Percentiles rank a stretch among this genome's conserved stretches.
phyloP scores from a whole-genome alignment of 129 eudicot species.

The Artemisia annua region DNA sequence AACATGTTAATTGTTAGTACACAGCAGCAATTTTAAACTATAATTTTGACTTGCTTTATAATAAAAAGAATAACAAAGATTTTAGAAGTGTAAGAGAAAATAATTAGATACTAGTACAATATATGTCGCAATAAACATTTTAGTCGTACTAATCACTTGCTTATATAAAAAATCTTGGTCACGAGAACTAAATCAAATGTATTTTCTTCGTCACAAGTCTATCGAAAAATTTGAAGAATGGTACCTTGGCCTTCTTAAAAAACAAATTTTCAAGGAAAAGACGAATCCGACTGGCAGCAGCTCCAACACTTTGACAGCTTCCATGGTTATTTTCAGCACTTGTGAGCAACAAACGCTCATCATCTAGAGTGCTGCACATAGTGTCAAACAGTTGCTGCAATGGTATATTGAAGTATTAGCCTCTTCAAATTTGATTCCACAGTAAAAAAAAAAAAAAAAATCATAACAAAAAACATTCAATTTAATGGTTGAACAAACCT shows the following conservation, averaged over 20 bases:
- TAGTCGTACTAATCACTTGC: no score
- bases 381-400: constrained; percentile 81
- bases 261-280: constrained; percentile 52
- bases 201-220: no score
- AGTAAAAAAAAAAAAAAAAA: constrained; percentile 2
- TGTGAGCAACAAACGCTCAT: constrained; percentile 67
- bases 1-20: constrained; percentile 8
- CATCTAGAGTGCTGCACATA: constrained; percentile 49
- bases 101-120: no score
- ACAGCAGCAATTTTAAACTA: not conserved
- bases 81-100: no score
- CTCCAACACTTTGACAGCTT: constrained; percentile 51
- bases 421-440: not conserved
- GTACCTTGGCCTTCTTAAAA: constrained; percentile 80
- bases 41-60: no score
- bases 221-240: not conserved
- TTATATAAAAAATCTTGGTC: no score
- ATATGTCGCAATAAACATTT: no score
- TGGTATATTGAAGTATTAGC: constrained; percentile 8
- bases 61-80: no score
- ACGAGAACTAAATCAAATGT: no score
- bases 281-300: constrained; percentile 39
- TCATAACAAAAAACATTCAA: not conserved
- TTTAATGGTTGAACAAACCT: constrained; percentile 40
- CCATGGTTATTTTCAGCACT: constrained; percentile 54